These are phyloP conservation scores for Dictyostelium purpureum DNA, from an alignment of 78 protist species.

Conservation along the genomic window DNA sequence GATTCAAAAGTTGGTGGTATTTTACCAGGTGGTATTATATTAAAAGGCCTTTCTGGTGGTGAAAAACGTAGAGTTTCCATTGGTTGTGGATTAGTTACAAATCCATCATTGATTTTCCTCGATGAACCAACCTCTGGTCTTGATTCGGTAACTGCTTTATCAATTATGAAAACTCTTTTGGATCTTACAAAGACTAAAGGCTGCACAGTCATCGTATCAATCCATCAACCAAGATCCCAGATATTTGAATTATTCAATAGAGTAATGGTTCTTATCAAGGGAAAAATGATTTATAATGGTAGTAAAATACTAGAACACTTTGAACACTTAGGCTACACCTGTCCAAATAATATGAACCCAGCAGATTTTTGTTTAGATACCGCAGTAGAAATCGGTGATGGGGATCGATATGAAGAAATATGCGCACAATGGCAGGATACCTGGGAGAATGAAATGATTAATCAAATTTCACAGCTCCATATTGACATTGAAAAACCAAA, in stretches of 20 bases:
- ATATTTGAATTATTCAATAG: conserved; percentile 32
- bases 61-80: conserved; percentile 77
- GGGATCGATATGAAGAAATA: conserved; percentile 10
- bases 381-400: conserved; percentile 32
- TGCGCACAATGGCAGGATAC: background rate
- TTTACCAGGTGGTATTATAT: conserved; percentile 49
- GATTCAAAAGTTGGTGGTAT: conserved; percentile 65
- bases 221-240: conserved; percentile 91
- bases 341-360: conserved; percentile 47
- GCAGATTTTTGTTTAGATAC: conserved; percentile 60
- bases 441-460: background rate
- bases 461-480: background rate
- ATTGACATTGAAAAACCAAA: background rate
- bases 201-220: conserved; percentile 43
- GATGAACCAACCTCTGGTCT: conserved; percentile 81
- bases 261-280: conserved; percentile 38
- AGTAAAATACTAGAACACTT: background rate
- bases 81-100: conserved; percentile 80
- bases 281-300: conserved; percentile 45
- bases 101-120: conserved; percentile 69
- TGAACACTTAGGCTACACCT: conserved; percentile 18
- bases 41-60: conserved; percentile 83
- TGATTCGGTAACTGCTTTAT: conserved; percentile 19
- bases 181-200: conserved; percentile 17
- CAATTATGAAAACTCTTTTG: conserved; percentile 43